Evolutionary conservation across 805 yeast species (phyloP).

Genomic region (Yarrowia alimentaria): DNA sequence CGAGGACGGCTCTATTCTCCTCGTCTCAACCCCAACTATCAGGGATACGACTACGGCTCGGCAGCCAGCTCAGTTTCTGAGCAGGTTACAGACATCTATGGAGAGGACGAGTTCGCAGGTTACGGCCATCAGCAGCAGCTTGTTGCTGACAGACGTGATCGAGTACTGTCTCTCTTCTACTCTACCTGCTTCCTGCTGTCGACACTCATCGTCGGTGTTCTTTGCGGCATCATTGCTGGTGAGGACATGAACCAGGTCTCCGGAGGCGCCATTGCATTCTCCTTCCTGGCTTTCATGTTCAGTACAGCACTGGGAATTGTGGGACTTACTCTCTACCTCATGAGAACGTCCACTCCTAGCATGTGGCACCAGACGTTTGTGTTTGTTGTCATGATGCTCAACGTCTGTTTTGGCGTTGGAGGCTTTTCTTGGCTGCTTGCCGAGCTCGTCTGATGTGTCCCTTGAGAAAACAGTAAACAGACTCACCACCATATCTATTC

Average conservation of each 20-base stretch:
- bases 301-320: conserved; percentile 45
- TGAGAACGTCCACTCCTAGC: conserved; percentile 43
- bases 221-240: conserved; percentile 46
- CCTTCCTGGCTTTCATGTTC: conserved; percentile 46
- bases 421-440: conserved; percentile 44
- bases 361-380: conserved; percentile 47
- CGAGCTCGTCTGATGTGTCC: background rate
- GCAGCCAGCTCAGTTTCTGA: conserved; percentile 26
- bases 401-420: conserved; percentile 47
- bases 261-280: conserved; percentile 36
- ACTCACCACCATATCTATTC: background rate
- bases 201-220: conserved; percentile 45
- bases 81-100: conserved; percentile 12
- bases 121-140: conserved; percentile 22
- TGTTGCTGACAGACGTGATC: conserved; percentile 41
- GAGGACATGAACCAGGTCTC: conserved; percentile 37
- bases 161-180: conserved; percentile 48
- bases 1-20: conserved; percentile 28
- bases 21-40: conserved; percentile 18
- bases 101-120: conserved; percentile 24
- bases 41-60: conserved; percentile 16
- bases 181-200: conserved; percentile 44
- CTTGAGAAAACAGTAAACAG: background rate
- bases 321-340: conserved; percentile 48
- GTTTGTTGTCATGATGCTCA: conserved; percentile 44